Evolutionary conservation across 495 filamentous ascomycete genomes (phyloP).

Genomic region (Cercophora sp.): DNA sequence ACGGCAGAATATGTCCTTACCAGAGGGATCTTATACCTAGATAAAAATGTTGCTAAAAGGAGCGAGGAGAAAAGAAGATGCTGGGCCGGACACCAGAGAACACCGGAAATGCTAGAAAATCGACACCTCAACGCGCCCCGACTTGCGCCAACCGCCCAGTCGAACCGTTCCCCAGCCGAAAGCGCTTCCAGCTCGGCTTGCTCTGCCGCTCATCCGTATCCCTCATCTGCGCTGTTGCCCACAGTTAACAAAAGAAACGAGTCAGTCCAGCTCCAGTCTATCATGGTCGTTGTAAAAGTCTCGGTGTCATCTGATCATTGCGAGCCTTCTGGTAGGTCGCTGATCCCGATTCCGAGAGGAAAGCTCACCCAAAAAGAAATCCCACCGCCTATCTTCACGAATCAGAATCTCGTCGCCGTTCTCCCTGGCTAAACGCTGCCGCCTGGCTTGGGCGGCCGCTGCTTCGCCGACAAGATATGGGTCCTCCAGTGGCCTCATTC

Average conservation of each 20-base stretch:
- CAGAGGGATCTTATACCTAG: too few species aligned
- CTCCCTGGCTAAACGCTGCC: slow-evolving; percentile 44
- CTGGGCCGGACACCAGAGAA: too few species aligned
- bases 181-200: not conserved
- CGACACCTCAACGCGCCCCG: too few species aligned
- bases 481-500: slow-evolving; percentile 47
- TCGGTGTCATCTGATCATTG: not conserved
- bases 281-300: not conserved
- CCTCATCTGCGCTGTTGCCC: not conserved
- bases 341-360: not conserved
- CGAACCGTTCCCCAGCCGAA: not conserved
- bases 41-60: too few species aligned
- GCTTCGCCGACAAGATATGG: slow-evolving; percentile 51
- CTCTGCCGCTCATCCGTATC: not conserved
- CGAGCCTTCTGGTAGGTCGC: not conserved
- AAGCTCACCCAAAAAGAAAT: slow-evolving; percentile 44
- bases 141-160: too few species aligned
- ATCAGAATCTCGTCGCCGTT: slow-evolving; percentile 41
- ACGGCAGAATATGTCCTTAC: too few species aligned
- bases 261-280: not conserved
- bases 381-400: slow-evolving; percentile 46
- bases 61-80: too few species aligned
- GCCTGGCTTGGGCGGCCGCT: slow-evolving; percentile 40
- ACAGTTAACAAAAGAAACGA: not conserved
- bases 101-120: too few species aligned